phyloP scores from a whole-genome alignment of 2,329 filamentous ascomycete genomes.

The Zymoseptoria brevis region DNA sequence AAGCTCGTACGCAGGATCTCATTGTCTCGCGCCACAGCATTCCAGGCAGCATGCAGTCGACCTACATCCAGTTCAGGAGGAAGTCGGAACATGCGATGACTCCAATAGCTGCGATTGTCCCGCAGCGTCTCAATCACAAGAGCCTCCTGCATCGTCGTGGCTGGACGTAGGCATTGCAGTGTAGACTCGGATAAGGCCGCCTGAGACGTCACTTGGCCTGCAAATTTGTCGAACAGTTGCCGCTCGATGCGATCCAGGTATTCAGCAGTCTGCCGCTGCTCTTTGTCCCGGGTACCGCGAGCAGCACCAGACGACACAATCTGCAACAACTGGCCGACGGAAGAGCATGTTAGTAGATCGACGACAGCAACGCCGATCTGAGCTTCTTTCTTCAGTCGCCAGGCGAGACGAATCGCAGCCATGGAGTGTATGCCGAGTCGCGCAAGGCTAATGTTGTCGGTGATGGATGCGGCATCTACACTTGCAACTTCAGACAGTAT shows the following conservation, averaged over 20 bases:
- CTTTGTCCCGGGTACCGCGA: neutral
- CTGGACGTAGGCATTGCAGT: neutral
- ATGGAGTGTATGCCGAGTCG: slow-evolving; percentile 13
- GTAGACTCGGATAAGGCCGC: no score
- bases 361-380: neutral
- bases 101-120: slow-evolving; percentile 11
- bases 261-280: slow-evolving; percentile 23
- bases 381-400: slow-evolving; percentile 3
- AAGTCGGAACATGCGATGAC: slow-evolving; percentile 9
- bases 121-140: slow-evolving; percentile 9
- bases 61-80: slow-evolving; percentile 3
- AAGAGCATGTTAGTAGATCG: neutral
- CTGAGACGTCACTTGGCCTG: neutral
- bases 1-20: slow-evolving; percentile 12
- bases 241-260: neutral
- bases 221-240: neutral
- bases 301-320: neutral
- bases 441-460: slow-evolving; percentile 1
- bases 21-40: slow-evolving; percentile 5
- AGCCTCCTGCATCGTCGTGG: slow-evolving; percentile 10
- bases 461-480: neutral
- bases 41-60: slow-evolving; percentile 7
- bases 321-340: neutral
- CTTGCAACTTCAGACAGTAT: slow-evolving; percentile 1
- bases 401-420: slow-evolving; percentile 8